Base-by-base conservation (phyloP, 2,329 filamentous ascomycete genomes). In the Macrophomina tecta region DNA sequence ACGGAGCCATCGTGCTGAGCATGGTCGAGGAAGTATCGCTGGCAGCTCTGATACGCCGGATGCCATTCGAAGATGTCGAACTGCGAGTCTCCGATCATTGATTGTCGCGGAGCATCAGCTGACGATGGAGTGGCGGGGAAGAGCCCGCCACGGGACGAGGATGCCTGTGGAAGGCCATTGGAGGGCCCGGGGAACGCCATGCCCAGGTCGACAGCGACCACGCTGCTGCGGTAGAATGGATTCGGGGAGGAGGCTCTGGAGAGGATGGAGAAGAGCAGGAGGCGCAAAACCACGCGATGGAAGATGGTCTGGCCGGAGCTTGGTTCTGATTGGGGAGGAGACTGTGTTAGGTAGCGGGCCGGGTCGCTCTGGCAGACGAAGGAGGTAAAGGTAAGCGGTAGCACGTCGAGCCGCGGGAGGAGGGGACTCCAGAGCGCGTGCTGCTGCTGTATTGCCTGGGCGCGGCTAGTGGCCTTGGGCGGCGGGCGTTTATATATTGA, bases 21-120 rank as follows among this genome's bases (percentile, higher is more conserved):
- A 75, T 94, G 89, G 73, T 97, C 92, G 74, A 98, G 83, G 76
- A 98, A 99, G 82, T 94, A 97, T 67, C 88, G 88, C 71, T 94
- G 89, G 80, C 95, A 99, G 70, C 89, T 93, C 79, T 95, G 90
- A 78, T 96, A 97, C 68, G 91, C 90, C 9, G 92, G 91, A 77
- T 97, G 91, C 95, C 95, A 98, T 68, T 93, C 91, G 76, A 97
- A 90, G 70, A 97, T 91, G 78, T 94, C 91, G 79, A 94, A 88
- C 69, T 83, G 81, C 65, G 82, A 78, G 67, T 82, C 80, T 67
- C 78, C 76, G 53, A 78, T 74, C 68, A 79, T 71, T 23, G 40
- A 62, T 48, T 62, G 62, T 45, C 66, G 65, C 48, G 65, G 58
- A 18, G 55, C 65, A 16, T 67, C 65, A 18, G 56, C 49, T n/a